Conservation (phyloP, 108 stramenopile genomes). For the Stephanodiscus triporus region DNA sequence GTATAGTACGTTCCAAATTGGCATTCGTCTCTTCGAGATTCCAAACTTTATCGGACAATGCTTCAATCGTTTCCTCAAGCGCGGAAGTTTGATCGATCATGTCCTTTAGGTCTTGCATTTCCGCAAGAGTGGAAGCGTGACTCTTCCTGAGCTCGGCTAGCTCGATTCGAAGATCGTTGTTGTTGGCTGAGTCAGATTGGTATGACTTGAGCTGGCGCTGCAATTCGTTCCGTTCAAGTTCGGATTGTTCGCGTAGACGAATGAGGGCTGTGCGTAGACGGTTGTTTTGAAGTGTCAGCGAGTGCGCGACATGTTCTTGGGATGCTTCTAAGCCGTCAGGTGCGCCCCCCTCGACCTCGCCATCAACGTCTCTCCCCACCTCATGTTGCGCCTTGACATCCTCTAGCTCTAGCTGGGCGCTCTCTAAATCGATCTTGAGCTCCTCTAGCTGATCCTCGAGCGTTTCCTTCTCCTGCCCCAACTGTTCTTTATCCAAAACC, state of each 20-base stretch:
- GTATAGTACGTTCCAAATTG: conserved; percentile 56
- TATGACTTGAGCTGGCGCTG: conserved; percentile 53
- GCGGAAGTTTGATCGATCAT: conserved; percentile 82
- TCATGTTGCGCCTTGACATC: conserved; percentile 73
- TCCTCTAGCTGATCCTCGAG: conserved; percentile 79
- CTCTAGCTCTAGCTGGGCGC: conserved; percentile 79
- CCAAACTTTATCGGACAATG: conserved; percentile 73
- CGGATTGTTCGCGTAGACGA: conserved; percentile 77
- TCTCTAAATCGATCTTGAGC: conserved; percentile 75
- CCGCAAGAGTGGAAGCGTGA: conserved; percentile 47
- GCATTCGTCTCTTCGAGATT: conserved; percentile 73
- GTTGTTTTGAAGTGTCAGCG: conserved; percentile 74
- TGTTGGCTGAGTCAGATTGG: conserved; percentile 49
- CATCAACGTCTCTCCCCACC: conserved; percentile 30
- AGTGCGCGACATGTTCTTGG: conserved; percentile 67
- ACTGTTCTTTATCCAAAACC: conserved; percentile 80
- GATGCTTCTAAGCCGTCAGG: conserved; percentile 19
- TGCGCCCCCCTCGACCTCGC: conserved; percentile 7
- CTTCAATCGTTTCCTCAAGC: conserved; percentile 85
- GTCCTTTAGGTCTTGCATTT: conserved; percentile 81
- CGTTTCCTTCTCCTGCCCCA: conserved; percentile 79
- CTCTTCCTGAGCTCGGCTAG: conserved; percentile 31
- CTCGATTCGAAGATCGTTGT: conserved; percentile 52
- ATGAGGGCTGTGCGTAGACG: conserved; percentile 84
- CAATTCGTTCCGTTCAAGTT: conserved; percentile 77